These are phyloP conservation scores for Posidonia australis DNA, from an alignment of 106 monocot species.

Conservation along the genomic window DNA sequence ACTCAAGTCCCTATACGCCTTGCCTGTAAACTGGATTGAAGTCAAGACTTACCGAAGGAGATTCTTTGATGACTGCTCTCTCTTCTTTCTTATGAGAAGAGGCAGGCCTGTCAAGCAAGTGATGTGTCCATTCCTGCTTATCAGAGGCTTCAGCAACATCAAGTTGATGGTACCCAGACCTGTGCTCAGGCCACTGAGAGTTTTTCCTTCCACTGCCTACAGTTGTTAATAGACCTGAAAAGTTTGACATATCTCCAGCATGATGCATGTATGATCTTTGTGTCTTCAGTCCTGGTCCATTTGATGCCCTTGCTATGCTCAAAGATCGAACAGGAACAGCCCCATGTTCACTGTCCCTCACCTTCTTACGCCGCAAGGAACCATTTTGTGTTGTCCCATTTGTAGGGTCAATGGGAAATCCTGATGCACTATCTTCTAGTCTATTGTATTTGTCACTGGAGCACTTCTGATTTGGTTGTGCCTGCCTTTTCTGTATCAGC, in stretches of 20 bases:
- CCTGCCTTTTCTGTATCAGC: neutral
- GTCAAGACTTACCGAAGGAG: neutral
- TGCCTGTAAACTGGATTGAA: too few species aligned
- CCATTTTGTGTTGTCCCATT: too few species aligned
- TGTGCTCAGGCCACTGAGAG: neutral
- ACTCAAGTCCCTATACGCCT: too few species aligned
- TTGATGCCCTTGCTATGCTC: constrained; percentile 19
- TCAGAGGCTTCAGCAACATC: neutral
- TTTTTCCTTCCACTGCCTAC: neutral
- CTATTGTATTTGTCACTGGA: too few species aligned
- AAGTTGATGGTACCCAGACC: neutral
- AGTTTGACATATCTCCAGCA: constrained; percentile 9
- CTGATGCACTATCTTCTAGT: too few species aligned
- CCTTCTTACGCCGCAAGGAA: constrained; percentile 9
- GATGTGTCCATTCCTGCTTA: too few species aligned
- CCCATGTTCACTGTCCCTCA: constrained; percentile 6
- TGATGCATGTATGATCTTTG: constrained; percentile 19
- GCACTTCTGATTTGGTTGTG: too few species aligned
- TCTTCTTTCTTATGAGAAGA: constrained; percentile 30
- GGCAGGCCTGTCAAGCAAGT: constrained; percentile 22
- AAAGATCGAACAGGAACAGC: constrained; percentile 21
- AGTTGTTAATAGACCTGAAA: neutral
- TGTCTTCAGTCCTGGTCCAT: constrained; percentile 13
- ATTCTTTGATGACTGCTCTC: neutral
- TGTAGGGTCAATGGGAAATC: too few species aligned